phyloP scores from a whole-genome alignment of 768 basidiomycete genomes.

The Pleurotus ostreatus region DNA sequence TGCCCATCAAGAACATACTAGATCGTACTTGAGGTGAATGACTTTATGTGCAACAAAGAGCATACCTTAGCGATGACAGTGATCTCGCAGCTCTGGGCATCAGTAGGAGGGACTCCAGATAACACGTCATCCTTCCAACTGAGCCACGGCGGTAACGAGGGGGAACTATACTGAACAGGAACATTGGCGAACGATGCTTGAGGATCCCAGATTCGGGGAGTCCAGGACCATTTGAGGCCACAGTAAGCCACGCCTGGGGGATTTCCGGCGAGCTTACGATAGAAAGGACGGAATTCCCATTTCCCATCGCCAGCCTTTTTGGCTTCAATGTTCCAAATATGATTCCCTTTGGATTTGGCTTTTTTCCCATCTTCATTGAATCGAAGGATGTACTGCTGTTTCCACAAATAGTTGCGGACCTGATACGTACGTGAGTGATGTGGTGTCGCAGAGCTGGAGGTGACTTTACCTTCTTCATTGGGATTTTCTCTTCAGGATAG shows the following conservation, averaged over 20 bases:
- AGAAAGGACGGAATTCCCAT: constrained; percentile 89
- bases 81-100: constrained; percentile 73
- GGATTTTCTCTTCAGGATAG: constrained; percentile 90
- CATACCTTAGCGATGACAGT: constrained; percentile 71
- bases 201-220: constrained; percentile 95
- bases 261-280: constrained; percentile 80
- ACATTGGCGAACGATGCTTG: constrained; percentile 71
- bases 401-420: constrained; percentile 96
- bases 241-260: constrained; percentile 81
- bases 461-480: constrained; percentile 84
- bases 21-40: too few species aligned
- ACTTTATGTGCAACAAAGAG: background rate
- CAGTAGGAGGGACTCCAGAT: constrained; percentile 73
- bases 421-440: constrained; percentile 22
- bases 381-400: constrained; percentile 87
- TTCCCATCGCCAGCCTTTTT: constrained; percentile 69
- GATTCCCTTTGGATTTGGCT: constrained; percentile 98
- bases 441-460: constrained; percentile 11
- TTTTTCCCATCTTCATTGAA: constrained; percentile 99
- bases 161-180: constrained; percentile 76
- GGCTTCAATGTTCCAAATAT: constrained; percentile 99
- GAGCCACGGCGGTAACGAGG: constrained; percentile 82
- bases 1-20: constrained; percentile 73
- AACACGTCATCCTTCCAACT: constrained; percentile 83
- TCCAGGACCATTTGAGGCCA: constrained; percentile 83